Evolutionary conservation across 139 green algal species (phyloP).

Genomic region (Ettlia oleoabundans): DNA sequence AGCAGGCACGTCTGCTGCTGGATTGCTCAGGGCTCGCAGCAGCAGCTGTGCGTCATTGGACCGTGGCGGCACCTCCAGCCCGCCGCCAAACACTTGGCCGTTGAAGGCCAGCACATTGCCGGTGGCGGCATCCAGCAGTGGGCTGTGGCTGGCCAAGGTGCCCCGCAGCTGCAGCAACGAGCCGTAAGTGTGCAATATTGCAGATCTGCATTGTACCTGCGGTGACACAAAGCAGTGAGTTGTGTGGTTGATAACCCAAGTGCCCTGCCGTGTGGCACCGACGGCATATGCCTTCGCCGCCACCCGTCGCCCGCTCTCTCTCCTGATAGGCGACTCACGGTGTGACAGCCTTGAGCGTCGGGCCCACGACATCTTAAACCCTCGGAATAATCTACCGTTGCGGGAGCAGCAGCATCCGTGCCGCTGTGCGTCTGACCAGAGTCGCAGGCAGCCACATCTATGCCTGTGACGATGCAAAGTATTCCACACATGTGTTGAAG

Average conservation of each 20-base stretch:
- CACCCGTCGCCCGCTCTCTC: too few relatives aligned
- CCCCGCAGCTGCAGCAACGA: conserved; percentile 84
- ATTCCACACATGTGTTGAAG: conserved; percentile 7
- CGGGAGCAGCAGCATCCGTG: background rate
- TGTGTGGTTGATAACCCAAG: too few relatives aligned
- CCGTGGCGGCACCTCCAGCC: conserved; percentile 48
- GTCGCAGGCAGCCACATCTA: background rate
- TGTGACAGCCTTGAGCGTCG: background rate
- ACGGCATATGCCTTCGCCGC: too few relatives aligned
- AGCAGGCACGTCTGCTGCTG: background rate
- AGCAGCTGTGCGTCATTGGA: conserved; percentile 64
- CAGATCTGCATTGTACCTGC: background rate
- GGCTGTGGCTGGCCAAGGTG: background rate
- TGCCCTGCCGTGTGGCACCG: too few relatives aligned
- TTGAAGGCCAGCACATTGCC: conserved; percentile 80
- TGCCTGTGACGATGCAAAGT: background rate
- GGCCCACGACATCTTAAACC: conserved; percentile 1
- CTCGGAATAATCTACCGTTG: background rate
- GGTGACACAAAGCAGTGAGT: background rate
- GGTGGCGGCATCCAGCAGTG: conserved; percentile 15
- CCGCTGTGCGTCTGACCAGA: background rate
- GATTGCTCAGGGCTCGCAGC: conserved; percentile 43
- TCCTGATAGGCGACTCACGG: too few relatives aligned
- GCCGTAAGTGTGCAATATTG: conserved; percentile 24
- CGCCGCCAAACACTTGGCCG: conserved; percentile 73